Conservation (phyloP, 139 green algal genomes). For the Coccomyxa sp. region DNA sequence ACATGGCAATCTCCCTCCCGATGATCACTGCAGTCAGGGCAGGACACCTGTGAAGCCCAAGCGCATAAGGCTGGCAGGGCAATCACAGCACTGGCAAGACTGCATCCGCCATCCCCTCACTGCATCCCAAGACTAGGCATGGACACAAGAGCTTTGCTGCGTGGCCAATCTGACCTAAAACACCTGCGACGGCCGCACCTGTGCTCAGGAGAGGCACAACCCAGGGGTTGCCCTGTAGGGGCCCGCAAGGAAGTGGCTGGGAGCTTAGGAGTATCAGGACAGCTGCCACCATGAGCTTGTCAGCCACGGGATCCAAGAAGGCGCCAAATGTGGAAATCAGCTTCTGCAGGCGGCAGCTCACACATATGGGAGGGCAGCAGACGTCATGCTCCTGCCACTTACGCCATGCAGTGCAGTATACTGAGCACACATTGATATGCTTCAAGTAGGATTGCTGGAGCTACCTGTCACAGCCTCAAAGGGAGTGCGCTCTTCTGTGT, state of each 20-base stretch:
- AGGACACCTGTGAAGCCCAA: no score
- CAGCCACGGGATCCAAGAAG: slow-evolving; percentile 96
- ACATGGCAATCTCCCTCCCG: slow-evolving; percentile 89
- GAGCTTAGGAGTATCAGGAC: slow-evolving; percentile 81
- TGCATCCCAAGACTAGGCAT: no score
- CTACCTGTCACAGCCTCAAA: no score
- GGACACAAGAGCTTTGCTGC: no score
- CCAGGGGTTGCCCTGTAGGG: slow-evolving; percentile 67
- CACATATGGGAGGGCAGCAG: not conserved
- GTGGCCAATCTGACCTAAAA: no score
- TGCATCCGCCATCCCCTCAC: no score
- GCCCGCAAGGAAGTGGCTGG: slow-evolving; percentile 49
- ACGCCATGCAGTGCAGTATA: no score
- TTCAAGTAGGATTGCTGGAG: not conserved
- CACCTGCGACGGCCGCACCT: slow-evolving; percentile 21
- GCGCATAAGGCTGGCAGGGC: no score
- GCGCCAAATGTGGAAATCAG: slow-evolving; percentile 74
- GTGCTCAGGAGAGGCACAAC: slow-evolving; percentile 58
- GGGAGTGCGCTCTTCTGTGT: no score
- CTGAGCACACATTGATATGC: no score
- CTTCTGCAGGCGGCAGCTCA: not conserved
- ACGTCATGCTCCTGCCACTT: not conserved
- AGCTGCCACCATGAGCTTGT: slow-evolving; percentile 95
- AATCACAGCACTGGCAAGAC: no score
- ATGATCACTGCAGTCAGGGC: slow-evolving; percentile 73